Base-by-base conservation (phyloP, 345 rosid genomes). In the Lepidium aucheri region DNA sequence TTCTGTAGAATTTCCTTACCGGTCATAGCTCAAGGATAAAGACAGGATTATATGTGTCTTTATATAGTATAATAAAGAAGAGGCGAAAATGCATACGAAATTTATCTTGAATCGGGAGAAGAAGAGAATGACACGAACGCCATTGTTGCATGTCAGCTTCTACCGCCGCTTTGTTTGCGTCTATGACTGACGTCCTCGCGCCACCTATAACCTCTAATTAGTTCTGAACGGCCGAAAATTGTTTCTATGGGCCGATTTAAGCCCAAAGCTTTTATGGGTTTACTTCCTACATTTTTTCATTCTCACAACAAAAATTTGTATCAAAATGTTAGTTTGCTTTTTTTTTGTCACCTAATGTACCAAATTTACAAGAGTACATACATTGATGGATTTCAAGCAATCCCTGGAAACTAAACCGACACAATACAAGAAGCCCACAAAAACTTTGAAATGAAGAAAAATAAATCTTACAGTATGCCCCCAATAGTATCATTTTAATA, bases 1-100 rank as follows among this genome's bases (percentile, higher is more conserved):
- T 85, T 90, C 69, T 78, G 72, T 39, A 90, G 73, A 76, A 88
- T 81, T 52, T 93, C 90, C 68, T 14, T 93, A 57, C 95, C 89
- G 33, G 69, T 20, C 98, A 92, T 89, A 74, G 82, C 39, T 46
- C 33, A 12, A 22, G 8, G 56, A 50, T 8, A 34, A 22, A 32
- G 51, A 51, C 33, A 28, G 57, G 22, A 61, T 38, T 73, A 24
- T 53, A 14, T 13, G 3, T 49, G 6, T 43, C 5, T 41, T 9
- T 43, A 2, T 61, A 2, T 17, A 36, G 12, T 53, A 28, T 60
- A 30, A n/a, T 7, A 5, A 42, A 15, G 39, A 74, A 44, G 22
- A 60, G 18, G 1, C 33, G 22, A 56, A 46, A 57, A 30, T 28
- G 53, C 16, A 14, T 4, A 46, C 17, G 24, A 65, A 9, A 12